A percentile compares a stretch with the other conserved stretches of the same genome.
Conservation (phyloP, 257 asterid genomes). For the Ophiorrhiza pumila region DNA sequence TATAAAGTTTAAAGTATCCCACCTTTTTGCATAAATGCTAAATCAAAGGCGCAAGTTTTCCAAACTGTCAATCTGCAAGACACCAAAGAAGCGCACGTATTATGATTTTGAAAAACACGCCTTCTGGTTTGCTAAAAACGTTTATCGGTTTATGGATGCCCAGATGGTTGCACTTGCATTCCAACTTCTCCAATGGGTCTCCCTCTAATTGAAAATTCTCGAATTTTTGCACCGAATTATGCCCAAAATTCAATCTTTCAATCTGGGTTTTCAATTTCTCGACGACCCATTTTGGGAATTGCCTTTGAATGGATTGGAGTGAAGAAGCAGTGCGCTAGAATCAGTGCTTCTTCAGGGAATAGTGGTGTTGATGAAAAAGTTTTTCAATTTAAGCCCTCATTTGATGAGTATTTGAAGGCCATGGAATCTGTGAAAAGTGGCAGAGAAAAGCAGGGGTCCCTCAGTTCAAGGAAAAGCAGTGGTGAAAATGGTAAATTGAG, state of each 20-base stretch:
- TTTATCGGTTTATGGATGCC: no score
- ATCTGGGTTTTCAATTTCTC: conserved; percentile 26
- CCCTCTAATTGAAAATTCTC: conserved; percentile 3
- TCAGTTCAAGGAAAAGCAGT: no score
- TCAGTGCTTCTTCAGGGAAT: conserved; percentile 26
- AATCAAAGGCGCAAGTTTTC: no score
- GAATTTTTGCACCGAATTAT: not conserved
- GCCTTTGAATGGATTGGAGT: conserved; percentile 25
- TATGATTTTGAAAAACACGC: no score
- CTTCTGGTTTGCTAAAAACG: no score
- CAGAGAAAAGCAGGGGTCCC: conserved; percentile 17
- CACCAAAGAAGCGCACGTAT: no score
- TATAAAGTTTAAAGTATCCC: no score
- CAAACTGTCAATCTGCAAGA: no score
- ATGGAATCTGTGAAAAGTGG: conserved; percentile 59
- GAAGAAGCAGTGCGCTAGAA: conserved; percentile 22
- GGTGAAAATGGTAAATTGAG: no score
- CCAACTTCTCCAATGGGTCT: not conserved
- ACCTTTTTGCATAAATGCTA: no score
- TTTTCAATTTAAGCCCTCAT: conserved; percentile 64
- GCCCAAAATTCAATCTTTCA: conserved; percentile 22
- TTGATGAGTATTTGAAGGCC: conserved; percentile 79
- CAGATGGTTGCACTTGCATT: not conserved
- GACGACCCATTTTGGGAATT: conserved; percentile 28
- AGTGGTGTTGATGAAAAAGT: conserved; percentile 44